A percentile compares a stretch with the other conserved stretches of the same genome.
Evolutionary conservation across 768 basidiomycete species (phyloP).

Genomic region (Termitomyces eurrhizus): DNA sequence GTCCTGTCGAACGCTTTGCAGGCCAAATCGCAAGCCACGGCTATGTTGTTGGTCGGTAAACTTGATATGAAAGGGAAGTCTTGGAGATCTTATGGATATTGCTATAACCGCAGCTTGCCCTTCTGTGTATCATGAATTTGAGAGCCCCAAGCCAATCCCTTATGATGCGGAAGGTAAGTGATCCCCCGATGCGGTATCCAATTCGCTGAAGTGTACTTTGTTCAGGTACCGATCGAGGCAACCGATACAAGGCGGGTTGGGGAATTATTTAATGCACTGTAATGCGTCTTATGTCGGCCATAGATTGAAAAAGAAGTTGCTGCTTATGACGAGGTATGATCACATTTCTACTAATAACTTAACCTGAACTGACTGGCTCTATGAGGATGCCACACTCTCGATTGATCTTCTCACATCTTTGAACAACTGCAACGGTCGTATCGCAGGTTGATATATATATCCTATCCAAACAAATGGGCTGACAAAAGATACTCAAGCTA

Average conservation of each 20-base stretch:
- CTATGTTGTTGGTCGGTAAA: conserved; percentile 67
- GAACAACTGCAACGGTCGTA: conserved; percentile 86
- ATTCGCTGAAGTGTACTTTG: conserved; percentile 2
- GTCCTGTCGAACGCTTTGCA: conserved; percentile 91
- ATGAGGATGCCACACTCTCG: conserved; percentile 72
- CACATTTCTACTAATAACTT: not conserved
- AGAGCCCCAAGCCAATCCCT: conserved; percentile 81
- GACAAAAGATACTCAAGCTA: conserved; percentile 38
- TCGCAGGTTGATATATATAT: conserved; percentile 53
- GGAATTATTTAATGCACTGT: not conserved
- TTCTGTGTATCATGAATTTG: conserved; percentile 89
- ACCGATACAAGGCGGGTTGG: conserved; percentile 72
- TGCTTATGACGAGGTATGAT: conserved; percentile 80
- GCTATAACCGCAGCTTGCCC: conserved; percentile 58
- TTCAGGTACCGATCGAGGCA: conserved; percentile 84
- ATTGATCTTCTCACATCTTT: conserved; percentile 72
- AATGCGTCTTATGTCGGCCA: not conserved
- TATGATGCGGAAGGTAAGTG: conserved; percentile 78
- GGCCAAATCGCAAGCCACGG: conserved; percentile 87
- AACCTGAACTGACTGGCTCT: not conserved
- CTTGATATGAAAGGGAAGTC: not conserved
- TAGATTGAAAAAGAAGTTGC: conserved; percentile 85
- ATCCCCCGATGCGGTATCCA: not conserved
- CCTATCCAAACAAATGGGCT: not conserved
- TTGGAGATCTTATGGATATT: not conserved